phyloP scores from a whole-genome alignment of 2,329 filamentous ascomycete species.

The Neocucurbitaria cava region DNA sequence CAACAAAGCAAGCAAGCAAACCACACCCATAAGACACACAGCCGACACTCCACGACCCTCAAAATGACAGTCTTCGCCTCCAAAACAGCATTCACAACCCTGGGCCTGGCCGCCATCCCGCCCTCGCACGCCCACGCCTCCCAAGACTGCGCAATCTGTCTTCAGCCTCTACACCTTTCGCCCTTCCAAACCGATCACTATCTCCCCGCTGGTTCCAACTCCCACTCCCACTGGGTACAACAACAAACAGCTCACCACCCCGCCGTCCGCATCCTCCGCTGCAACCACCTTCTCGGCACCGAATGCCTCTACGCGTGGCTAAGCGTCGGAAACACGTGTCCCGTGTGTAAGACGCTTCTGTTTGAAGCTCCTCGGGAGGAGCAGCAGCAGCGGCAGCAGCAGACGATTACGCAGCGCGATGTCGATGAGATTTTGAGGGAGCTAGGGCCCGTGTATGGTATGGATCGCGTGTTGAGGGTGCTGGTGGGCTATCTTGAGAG shows the following conservation, averaged over 20 bases:
- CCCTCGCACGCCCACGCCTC: slow-evolving; percentile 14
- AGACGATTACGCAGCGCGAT: slow-evolving; percentile 17
- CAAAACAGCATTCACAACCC: slow-evolving; percentile 17
- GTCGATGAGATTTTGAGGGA: background rate
- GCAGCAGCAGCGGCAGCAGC: too few species aligned
- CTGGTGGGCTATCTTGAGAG: too few species aligned
- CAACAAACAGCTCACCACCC: too few species aligned
- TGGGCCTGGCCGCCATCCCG: slow-evolving; percentile 14
- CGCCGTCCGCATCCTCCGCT: slow-evolving; percentile 24
- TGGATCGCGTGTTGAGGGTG: background rate
- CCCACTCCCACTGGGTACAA: too few species aligned
- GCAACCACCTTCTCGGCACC: slow-evolving; percentile 25
- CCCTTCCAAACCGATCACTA: background rate
- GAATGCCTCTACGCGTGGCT: slow-evolving; percentile 29
- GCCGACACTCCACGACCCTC: too few species aligned
- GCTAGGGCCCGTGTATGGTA: slow-evolving; percentile 1
- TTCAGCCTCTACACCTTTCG: slow-evolving; percentile 14
- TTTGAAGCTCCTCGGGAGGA: slow-evolving; percentile 14
- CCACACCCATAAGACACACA: background rate
- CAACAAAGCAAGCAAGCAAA: background rate
- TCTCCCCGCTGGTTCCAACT: too few species aligned
- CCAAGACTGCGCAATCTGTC: slow-evolving; percentile 27
- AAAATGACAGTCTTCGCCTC: slow-evolving; percentile 23
- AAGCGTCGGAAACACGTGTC: slow-evolving; percentile 21
- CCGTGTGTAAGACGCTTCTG: slow-evolving; percentile 23